A percentile compares a stretch with the other conserved stretches of the same genome.
These are phyloP conservation scores for Fraxinus ornus DNA, from an alignment of 305 asterid genomes.

Conservation along the genomic window DNA sequence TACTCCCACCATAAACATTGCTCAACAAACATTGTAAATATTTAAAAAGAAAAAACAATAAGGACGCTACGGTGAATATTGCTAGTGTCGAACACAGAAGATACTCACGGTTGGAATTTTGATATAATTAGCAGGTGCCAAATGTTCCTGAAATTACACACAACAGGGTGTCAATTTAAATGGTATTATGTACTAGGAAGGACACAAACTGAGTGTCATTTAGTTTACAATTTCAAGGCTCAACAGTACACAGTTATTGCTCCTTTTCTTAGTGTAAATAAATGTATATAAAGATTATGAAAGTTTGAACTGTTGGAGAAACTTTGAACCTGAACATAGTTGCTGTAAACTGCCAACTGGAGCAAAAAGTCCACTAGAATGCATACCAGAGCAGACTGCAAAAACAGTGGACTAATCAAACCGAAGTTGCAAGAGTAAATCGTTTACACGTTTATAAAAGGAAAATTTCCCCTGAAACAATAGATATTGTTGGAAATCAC, in stretches of 20 bases:
- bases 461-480: not conserved
- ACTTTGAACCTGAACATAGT: conserved; percentile 66
- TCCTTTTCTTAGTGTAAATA: conserved; percentile 6
- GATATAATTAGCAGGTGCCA: conserved; percentile 80
- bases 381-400: conserved; percentile 72
- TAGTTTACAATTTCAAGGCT: not conserved
- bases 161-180: conserved; percentile 26
- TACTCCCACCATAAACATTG: not conserved
- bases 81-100: not conserved
- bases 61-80: not conserved
- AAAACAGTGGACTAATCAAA: conserved; percentile 23
- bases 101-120: conserved; percentile 86
- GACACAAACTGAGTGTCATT: not conserved
- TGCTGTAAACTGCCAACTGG: conserved; percentile 58
- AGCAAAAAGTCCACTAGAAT: conserved; percentile 58
- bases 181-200: not conserved
- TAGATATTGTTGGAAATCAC: not conserved
- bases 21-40: not conserved
- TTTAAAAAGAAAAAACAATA: not conserved
- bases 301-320: conserved; percentile 10
- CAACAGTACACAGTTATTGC: not conserved
- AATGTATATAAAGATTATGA: not conserved
- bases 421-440: conserved; percentile 13
- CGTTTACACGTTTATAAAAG: not conserved
- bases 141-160: conserved; percentile 65